Percentiles rank a stretch among this genome's conserved stretches.
These are phyloP conservation scores for Crataegus laevigata DNA, from an alignment of 306 rosid genomes.

Conservation along the genomic window DNA sequence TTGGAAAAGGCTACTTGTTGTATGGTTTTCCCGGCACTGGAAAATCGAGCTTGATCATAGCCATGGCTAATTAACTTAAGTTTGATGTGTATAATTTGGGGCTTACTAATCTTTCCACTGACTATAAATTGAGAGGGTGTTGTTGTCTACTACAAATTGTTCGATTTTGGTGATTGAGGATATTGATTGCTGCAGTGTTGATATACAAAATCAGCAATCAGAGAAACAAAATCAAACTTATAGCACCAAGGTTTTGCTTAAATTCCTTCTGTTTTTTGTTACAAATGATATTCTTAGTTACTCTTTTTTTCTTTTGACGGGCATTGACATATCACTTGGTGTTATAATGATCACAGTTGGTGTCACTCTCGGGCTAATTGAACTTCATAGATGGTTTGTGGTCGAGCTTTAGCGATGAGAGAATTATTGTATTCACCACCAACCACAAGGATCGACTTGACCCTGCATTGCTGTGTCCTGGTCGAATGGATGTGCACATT, in stretches of 20 bases:
- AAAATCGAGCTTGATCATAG: slow-evolving; percentile 31
- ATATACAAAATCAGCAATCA: too few relatives aligned
- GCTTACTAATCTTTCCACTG: slow-evolving; percentile 5
- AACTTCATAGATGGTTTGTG: slow-evolving; percentile 59
- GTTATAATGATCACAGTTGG: slow-evolving; percentile 4
- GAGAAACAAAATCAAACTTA: too few relatives aligned
- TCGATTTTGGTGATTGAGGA: slow-evolving; percentile 42
- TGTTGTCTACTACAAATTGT: slow-evolving; percentile 25
- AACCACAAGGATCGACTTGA: slow-evolving; percentile 48
- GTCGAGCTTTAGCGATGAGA: slow-evolving; percentile 56
- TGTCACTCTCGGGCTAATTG: slow-evolving; percentile 32
- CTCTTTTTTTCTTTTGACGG: too few relatives aligned
- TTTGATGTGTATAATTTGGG: slow-evolving; percentile 35
- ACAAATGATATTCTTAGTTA: too few relatives aligned
- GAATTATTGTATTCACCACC: slow-evolving; percentile 54
- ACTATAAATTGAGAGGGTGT: slow-evolving; percentile 11
- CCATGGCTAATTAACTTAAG: slow-evolving; percentile 45
- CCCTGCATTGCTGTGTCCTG: slow-evolving; percentile 41
- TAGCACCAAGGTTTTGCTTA: too few relatives aligned
- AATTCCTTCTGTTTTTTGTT: too few relatives aligned
- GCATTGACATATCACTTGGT: neutral
- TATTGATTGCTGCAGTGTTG: slow-evolving; percentile 24
- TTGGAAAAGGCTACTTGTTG: slow-evolving; percentile 40
- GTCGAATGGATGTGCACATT: slow-evolving; percentile 58
- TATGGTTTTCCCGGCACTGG: slow-evolving; percentile 36